Base-by-base conservation (phyloP, 768 basidiomycete species). In the Kwoniella shandongensis region DNA sequence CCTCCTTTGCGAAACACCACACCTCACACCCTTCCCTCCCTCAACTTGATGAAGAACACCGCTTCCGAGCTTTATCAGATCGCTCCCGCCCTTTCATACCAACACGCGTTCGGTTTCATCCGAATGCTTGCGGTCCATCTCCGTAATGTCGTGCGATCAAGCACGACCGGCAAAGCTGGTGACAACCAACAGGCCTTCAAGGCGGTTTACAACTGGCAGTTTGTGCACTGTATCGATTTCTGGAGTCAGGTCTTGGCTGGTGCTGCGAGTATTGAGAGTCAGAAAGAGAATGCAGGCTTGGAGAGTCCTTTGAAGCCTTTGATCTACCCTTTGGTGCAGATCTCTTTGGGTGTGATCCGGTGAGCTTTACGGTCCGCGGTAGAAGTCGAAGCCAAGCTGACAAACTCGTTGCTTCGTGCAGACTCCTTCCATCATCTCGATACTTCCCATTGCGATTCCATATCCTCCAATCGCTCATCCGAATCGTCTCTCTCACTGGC, bases 191-290 rank as follows among this genome's bases (percentile, higher is more conserved):
- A 98, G 65, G 86, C 90, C 8, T 93, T 88, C 79, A 87, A 87
- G 75, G 86, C 88, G 67, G 94, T 99, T 20, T 96, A 99, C 78
- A 99, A 97, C 78, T 99, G 96, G 96, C 96, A 97, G 78, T 97
- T 87, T 65, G 88, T 87, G 2, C 96, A 99, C 75, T 89, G 86
- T 57, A 80, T 99, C 63, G 96, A 99, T 79, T 98, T 98, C 70
- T 99, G 96, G 96, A 83, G 84, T 38, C 81, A 89, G 39, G 91
- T 97, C 10, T 82, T 99, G 10, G 87, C 86, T 20, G 81, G 86
- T 41, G 87, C 90, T 15, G 93, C 89, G 69, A 84, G 86, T 68
- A 78, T 79, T 26, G 79, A 85, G 66, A 78, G 80, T 2, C 81
- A 84, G 57, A 72, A 75, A 13, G 81, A 81, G 51, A 81, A 79